phyloP scores from a whole-genome alignment of 768 basidiomycete species.

The Sarcodon aspratus region DNA sequence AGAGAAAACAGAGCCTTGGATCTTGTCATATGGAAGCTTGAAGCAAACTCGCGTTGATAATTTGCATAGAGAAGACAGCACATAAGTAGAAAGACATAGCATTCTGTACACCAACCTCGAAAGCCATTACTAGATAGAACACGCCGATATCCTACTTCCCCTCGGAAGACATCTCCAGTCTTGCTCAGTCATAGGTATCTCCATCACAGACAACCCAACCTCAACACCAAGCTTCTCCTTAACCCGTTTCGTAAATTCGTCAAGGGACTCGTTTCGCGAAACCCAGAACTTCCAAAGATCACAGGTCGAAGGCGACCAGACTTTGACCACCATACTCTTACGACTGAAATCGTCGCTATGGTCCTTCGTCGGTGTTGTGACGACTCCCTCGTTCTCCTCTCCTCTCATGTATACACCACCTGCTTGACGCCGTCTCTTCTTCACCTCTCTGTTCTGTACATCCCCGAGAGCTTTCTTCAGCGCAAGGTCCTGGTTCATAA shows the following conservation, averaged over 20 bases:
- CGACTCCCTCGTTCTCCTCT: not conserved
- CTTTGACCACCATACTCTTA: not conserved
- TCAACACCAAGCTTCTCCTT: not conserved
- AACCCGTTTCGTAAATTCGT: not conserved
- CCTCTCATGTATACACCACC: not conserved
- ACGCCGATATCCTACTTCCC: not conserved
- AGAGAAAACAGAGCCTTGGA: no score
- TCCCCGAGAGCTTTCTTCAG: no score
- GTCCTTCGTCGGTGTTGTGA: not conserved
- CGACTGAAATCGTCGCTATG: not conserved
- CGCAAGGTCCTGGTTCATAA: no score
- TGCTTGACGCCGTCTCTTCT: not conserved
- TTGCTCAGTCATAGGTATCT: not conserved
- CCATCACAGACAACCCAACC: not conserved
- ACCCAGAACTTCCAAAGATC: not conserved
- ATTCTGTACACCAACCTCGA: no score
- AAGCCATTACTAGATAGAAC: not conserved
- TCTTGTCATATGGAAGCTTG: no score
- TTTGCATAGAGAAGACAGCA: no score
- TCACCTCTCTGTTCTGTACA: not conserved
- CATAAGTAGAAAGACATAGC: no score
- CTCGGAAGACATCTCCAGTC: not conserved
- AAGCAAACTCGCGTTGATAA: no score
- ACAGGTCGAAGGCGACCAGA: not conserved
- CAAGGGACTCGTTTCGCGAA: not conserved